Percentiles rank a stretch among this genome's conserved stretches.
Conservation (phyloP, 345 rosid species). For the Eucalyptus marginata region DNA sequence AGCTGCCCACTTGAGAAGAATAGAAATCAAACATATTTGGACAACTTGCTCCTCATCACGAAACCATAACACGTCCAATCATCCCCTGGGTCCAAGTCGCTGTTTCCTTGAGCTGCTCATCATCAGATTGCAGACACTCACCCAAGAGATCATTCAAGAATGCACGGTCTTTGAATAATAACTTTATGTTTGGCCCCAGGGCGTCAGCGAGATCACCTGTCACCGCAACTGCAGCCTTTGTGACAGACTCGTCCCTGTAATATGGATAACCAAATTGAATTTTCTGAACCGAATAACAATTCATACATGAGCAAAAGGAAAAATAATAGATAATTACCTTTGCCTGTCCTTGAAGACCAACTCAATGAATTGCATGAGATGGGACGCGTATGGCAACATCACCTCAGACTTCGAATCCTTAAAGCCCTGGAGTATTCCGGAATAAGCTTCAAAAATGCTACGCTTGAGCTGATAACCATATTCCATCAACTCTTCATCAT, state of each 20-base stretch:
- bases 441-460: constrained; percentile 88
- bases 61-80: constrained; percentile 70
- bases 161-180: constrained; percentile 43
- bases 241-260: constrained; percentile 75
- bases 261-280: not conserved
- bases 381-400: constrained; percentile 76
- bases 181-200: constrained; percentile 60
- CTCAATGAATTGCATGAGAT: constrained; percentile 78
- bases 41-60: constrained; percentile 11
- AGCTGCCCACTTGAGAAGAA: not conserved
- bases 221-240: constrained; percentile 84
- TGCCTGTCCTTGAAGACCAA: constrained; percentile 56
- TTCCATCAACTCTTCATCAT: constrained; percentile 75
- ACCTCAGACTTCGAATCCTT: constrained; percentile 67
- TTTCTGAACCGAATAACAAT: not conserved
- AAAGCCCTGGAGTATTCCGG: constrained; percentile 92
- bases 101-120: constrained; percentile 79
- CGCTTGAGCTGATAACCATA: constrained; percentile 75
- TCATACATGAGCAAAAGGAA: not conserved
- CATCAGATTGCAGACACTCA: constrained; percentile 74
- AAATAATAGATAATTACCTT: constrained; percentile 16
- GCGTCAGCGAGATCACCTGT: constrained; percentile 95
- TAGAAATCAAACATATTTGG: not conserved
- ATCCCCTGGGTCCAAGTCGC: constrained; percentile 83
- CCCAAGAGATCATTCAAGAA: constrained; percentile 54